A percentile compares a stretch with the other conserved stretches of the same genome.
Conservation (phyloP, 1,284 basidiomycete species). For the Trametes polyzona region DNA sequence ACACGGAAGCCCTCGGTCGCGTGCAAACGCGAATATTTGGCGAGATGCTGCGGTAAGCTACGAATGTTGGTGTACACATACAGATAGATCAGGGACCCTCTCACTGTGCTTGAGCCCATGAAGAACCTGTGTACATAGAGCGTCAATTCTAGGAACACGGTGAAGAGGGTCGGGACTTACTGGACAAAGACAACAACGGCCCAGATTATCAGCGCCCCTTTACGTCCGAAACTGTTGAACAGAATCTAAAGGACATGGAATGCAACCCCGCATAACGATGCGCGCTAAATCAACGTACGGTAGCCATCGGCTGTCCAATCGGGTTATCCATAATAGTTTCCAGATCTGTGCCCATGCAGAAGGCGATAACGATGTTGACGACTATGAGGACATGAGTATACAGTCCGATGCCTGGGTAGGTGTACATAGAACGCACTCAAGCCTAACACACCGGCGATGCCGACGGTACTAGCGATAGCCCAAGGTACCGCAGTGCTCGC, state of each 20-base stretch:
- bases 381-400: conserved; percentile 34
- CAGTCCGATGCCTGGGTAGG: background rate
- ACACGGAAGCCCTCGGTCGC: conserved; percentile 73
- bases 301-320: conserved; percentile 72
- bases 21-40: conserved; percentile 67
- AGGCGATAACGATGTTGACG: conserved; percentile 59
- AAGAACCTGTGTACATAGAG: conserved; percentile 49
- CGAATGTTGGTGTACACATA: background rate
- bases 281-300: conserved; percentile 9
- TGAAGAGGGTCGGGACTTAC: conserved; percentile 3
- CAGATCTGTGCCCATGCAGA: conserved; percentile 66
- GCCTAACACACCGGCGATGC: conserved; percentile 64
- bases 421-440: conserved; percentile 52
- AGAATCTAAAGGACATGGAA: conserved; percentile 51
- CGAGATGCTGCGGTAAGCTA: conserved; percentile 41
- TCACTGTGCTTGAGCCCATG: conserved; percentile 74
- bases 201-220: conserved; percentile 63
- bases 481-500: conserved; percentile 74
- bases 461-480: conserved; percentile 67
- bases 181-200: conserved; percentile 30
- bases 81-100: background rate
- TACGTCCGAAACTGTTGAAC: conserved; percentile 62
- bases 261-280: background rate
- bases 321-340: conserved; percentile 56
- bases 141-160: no score